These are phyloP conservation scores for Termitomyces sp. DNA, from an alignment of 768 basidiomycete species.

Conservation along the genomic window DNA sequence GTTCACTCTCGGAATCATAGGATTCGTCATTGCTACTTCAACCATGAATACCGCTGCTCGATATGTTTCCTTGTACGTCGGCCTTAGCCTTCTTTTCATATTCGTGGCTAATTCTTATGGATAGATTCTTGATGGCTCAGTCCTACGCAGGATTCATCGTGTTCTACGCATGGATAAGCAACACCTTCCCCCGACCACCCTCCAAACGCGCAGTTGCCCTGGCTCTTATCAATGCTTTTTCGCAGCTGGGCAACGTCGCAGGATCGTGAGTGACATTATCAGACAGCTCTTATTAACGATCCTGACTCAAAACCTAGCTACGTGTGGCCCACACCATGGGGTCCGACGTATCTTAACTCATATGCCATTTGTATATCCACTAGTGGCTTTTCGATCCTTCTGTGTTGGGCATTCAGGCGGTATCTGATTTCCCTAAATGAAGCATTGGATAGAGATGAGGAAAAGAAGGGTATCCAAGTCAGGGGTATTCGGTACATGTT, in stretches of 20 bases:
- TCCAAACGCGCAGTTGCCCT: constrained; percentile 88
- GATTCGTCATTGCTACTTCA: constrained; percentile 59
- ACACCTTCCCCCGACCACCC: constrained; percentile 54
- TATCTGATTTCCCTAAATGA: constrained; percentile 38
- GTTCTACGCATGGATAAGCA: constrained; percentile 50
- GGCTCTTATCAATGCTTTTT: constrained; percentile 77
- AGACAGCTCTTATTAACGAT: not conserved
- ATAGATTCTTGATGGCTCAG: constrained; percentile 73
- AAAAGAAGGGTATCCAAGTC: constrained; percentile 22
- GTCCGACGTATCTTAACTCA: constrained; percentile 62
- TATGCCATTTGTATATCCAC: constrained; percentile 70
- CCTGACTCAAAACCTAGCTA: constrained; percentile 32
- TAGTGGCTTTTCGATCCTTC: constrained; percentile 41
- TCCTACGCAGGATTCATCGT: constrained; percentile 69
- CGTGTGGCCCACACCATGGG: constrained; percentile 66
- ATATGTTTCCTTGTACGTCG: constrained; percentile 56
- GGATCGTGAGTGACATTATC: constrained; percentile 57
- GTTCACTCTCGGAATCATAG: constrained; percentile 54
- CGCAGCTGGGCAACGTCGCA: constrained; percentile 77
- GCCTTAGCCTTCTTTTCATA: not conserved
- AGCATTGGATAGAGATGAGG: constrained; percentile 32
- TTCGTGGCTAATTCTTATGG: constrained; percentile 1
- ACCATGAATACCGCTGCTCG: constrained; percentile 59
- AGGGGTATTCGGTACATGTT: constrained; percentile 44
- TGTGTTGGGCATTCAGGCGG: constrained; percentile 45